Evolutionary conservation across 148 eudicot species (phyloP).

Genomic region (Fagopyrum homotropicum): DNA sequence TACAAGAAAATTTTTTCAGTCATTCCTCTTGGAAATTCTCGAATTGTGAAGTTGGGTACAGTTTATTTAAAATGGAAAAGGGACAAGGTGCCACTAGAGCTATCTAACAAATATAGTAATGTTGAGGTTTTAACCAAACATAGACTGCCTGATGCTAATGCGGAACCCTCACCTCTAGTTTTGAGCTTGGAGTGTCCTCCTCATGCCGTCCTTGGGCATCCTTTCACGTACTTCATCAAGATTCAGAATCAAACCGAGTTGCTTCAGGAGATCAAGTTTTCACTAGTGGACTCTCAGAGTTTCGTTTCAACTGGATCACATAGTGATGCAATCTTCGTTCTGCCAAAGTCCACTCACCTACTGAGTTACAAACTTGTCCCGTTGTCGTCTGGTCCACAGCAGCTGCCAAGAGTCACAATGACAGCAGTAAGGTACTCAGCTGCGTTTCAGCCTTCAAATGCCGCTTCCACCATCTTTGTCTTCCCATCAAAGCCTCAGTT

Average conservation of each 20-base stretch:
- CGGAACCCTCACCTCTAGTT: conserved; percentile 64
- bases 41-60: conserved; percentile 56
- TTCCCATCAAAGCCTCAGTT: conserved; percentile 75
- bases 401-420: conserved; percentile 67
- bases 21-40: conserved; percentile 38
- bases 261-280: conserved; percentile 87
- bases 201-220: conserved; percentile 77
- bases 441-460: conserved; percentile 64
- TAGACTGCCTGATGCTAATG: conserved; percentile 64
- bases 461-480: conserved; percentile 69
- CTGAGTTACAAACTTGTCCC: conserved; percentile 81
- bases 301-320: conserved; percentile 81
- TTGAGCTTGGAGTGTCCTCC: conserved; percentile 83
- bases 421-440: conserved; percentile 73
- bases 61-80: conserved; percentile 72
- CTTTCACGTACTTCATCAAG: conserved; percentile 63
- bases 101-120: conserved; percentile 11
- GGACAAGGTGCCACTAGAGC: conserved; percentile 25
- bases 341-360: conserved; percentile 67
- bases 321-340: conserved; percentile 56
- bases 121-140: conserved; percentile 59
- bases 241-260: conserved; percentile 64
- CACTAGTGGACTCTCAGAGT: conserved; percentile 77
- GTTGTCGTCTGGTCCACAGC: conserved; percentile 62
- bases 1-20: conserved; percentile 71